Evolutionary conservation across 345 rosid genomes (phyloP).

Genomic region (Crucihimalaya himalaica): DNA sequence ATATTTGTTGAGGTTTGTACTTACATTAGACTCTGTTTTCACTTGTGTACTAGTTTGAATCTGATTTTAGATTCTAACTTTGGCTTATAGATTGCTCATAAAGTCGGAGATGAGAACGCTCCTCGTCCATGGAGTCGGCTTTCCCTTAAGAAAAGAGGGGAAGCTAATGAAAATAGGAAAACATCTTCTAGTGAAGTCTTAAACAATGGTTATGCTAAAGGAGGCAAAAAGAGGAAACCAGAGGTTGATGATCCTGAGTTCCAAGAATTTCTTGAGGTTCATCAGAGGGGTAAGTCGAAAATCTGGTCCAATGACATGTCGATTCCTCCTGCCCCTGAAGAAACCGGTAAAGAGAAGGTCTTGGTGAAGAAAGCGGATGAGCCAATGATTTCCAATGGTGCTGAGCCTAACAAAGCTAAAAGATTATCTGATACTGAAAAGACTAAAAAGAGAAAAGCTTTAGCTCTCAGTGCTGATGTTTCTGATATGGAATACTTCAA

Average conservation of each 20-base stretch:
- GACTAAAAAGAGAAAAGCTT: slow-evolving; percentile 35
- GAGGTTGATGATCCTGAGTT: slow-evolving; percentile 50
- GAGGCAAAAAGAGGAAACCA: slow-evolving; percentile 43
- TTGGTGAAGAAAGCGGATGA: slow-evolving; percentile 38
- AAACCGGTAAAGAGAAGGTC: slow-evolving; percentile 26
- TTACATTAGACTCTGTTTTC: neutral
- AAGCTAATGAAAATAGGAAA: slow-evolving; percentile 31
- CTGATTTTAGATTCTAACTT: neutral
- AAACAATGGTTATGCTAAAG: slow-evolving; percentile 27
- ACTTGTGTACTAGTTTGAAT: neutral
- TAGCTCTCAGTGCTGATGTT: slow-evolving; percentile 51
- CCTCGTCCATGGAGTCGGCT: slow-evolving; percentile 93
- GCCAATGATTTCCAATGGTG: slow-evolving; percentile 29
- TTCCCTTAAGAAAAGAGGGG: slow-evolving; percentile 53
- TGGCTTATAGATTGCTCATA: slow-evolving; percentile 61
- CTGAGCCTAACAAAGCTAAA: slow-evolving; percentile 32
- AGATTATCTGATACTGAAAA: slow-evolving; percentile 35
- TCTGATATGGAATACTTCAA: slow-evolving; percentile 90
- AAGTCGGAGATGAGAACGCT: slow-evolving; percentile 62
- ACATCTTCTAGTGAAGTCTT: slow-evolving; percentile 26
- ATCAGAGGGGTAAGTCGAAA: slow-evolving; percentile 70
- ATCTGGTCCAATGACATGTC: slow-evolving; percentile 78
- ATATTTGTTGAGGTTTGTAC: slow-evolving; percentile 74
- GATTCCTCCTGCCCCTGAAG: slow-evolving; percentile 40
- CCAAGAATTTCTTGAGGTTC: slow-evolving; percentile 75